A percentile compares a stretch with the other conserved stretches of the same genome.
Evolutionary conservation across 2,329 filamentous ascomycete species (phyloP).

Genomic region (Cercospora berteroae): DNA sequence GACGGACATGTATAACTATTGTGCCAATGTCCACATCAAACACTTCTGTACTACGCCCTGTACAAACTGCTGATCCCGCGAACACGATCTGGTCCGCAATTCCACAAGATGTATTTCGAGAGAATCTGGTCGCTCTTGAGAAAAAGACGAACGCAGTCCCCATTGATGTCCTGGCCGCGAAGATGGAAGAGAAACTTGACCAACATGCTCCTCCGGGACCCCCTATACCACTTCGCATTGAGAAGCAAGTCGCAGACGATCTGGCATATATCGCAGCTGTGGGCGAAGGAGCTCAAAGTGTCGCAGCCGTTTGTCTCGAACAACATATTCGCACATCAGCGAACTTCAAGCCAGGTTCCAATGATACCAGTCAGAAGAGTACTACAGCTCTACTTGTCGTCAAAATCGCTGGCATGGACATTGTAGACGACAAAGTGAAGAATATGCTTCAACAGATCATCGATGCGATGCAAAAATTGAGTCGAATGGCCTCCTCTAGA

Average conservation of each 20-base stretch:
- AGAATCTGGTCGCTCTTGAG: slow-evolving; percentile 16
- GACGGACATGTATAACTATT: not conserved
- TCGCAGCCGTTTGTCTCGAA: slow-evolving; percentile 20
- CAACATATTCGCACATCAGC: slow-evolving; percentile 1
- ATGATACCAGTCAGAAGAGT: not conserved
- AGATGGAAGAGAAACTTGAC: not conserved
- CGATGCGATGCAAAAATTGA: slow-evolving; percentile 2
- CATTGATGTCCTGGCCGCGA: slow-evolving; percentile 13
- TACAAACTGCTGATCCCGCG: slow-evolving; percentile 6
- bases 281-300: slow-evolving; percentile 19
- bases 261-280: slow-evolving; percentile 18
- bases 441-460: slow-evolving; percentile 10
- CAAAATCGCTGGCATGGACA: slow-evolving; percentile 19
- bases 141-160: slow-evolving; percentile 20
- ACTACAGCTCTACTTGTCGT: not conserved
- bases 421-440: slow-evolving; percentile 14
- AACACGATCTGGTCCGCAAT: slow-evolving; percentile 16
- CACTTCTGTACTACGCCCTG: not conserved
- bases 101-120: slow-evolving; percentile 12
- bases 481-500: not conserved
- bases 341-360: not conserved
- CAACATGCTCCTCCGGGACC: not conserved
- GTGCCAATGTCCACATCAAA: not conserved
- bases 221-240: slow-evolving; percentile 6
- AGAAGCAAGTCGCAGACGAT: slow-evolving; percentile 19